A percentile compares a stretch with the other conserved stretches of the same genome.
Evolutionary conservation across 139 green algal species (phyloP).

Genomic region (Chlamydomonas sp.): DNA sequence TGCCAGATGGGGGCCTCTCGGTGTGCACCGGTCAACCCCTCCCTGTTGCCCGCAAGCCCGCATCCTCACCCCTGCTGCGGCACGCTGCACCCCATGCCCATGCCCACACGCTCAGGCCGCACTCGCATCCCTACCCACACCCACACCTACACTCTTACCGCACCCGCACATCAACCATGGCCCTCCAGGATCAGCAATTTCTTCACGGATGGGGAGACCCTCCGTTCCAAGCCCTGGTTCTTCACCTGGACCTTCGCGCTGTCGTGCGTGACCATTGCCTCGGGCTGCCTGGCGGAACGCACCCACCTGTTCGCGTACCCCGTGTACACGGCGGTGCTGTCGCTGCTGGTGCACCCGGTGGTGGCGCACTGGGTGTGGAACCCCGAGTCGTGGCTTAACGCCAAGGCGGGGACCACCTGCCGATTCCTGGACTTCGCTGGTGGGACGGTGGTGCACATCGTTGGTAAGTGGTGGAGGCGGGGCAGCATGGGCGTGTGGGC

Average conservation of each 20-base stretch:
- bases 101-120: no score
- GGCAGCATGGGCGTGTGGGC: background rate
- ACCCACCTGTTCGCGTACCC: conserved; percentile 37
- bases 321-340: conserved; percentile 33
- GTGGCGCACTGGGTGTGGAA: conserved; percentile 56
- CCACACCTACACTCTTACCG: background rate
- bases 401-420: conserved; percentile 1
- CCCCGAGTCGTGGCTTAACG: conserved; percentile 17
- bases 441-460: conserved; percentile 53
- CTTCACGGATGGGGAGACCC: conserved; percentile 17
- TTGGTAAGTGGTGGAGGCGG: conserved; percentile 11
- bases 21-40: no score
- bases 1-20: no score
- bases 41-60: no score
- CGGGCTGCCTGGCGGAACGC: conserved; percentile 60
- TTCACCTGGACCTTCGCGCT: conserved; percentile 57
- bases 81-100: no score
- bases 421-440: conserved; percentile 63
- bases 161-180: background rate
- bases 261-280: conserved; percentile 48
- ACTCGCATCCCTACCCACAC: background rate
- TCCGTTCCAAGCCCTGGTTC: conserved; percentile 49
- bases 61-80: no score
- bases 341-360: conserved; percentile 48
- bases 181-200: conserved; percentile 13